Evolutionary conservation across 2,329 filamentous ascomycete species (phyloP).

Genomic region (Paraphoma chrysanthemicola): DNA sequence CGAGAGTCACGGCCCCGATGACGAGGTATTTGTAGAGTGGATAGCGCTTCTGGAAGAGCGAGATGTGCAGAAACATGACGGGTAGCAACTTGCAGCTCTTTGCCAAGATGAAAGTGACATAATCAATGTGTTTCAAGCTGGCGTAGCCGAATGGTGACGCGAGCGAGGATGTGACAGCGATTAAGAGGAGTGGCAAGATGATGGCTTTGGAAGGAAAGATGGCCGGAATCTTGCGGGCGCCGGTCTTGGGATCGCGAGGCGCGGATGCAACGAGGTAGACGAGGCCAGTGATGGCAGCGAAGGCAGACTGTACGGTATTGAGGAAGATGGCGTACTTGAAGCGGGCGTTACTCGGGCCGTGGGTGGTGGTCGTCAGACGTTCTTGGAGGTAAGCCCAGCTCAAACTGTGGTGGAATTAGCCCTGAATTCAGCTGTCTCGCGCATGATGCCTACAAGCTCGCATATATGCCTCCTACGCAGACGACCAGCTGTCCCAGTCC

Average conservation of each 20-base stretch:
- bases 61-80: conserved; percentile 96
- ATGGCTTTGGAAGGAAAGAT: conserved; percentile 82
- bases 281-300: conserved; percentile 83
- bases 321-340: conserved; percentile 96
- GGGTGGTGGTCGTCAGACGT: conserved; percentile 91
- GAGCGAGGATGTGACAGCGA: conserved; percentile 85
- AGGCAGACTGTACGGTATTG: conserved; percentile 92
- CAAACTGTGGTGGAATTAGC: conserved; percentile 60
- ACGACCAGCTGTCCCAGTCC: conserved; percentile 79
- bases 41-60: conserved; percentile 86
- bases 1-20: conserved; percentile 86
- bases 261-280: conserved; percentile 75
- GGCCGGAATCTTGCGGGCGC: conserved; percentile 50
- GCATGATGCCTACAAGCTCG: conserved; percentile 75
- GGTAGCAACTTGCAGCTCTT: conserved; percentile 99
- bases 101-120: conserved; percentile 95
- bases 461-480: conserved; percentile 94
- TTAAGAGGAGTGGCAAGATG: conserved; percentile 78
- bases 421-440: neutral
- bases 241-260: conserved; percentile 54
- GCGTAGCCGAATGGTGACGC: conserved; percentile 97
- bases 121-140: conserved; percentile 90
- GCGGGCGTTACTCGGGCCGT: conserved; percentile 69
- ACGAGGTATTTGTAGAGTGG: conserved; percentile 97
- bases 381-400: conserved; percentile 98